Conservation (phyloP, 139 green algal genomes). For the Deuterostichococcus epilithicus region DNA sequence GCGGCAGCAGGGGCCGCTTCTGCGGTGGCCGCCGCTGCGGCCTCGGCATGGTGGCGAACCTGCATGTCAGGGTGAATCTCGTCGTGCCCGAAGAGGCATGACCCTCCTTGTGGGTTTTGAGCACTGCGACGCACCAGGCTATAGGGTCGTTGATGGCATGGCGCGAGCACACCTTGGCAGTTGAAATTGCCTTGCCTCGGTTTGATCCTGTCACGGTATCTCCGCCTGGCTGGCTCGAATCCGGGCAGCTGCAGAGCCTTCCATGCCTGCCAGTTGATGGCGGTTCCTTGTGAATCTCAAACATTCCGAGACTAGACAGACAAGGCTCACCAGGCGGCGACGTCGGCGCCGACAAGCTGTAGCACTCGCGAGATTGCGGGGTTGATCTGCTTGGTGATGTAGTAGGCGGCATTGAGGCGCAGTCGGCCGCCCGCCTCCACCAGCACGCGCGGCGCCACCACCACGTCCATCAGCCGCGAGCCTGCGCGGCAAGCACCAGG, state of each 20-base stretch:
- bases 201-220: too few species aligned
- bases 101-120: neutral
- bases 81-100: neutral
- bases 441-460: conserved; percentile 68
- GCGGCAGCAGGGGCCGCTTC: conserved; percentile 57
- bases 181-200: too few species aligned
- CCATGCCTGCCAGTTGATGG: too few species aligned
- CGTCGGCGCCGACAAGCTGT: conserved; percentile 82
- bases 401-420: conserved; percentile 86
- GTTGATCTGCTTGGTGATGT: conserved; percentile 93
- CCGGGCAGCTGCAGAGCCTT: too few species aligned
- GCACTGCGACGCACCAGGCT: neutral
- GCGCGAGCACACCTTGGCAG: too few species aligned
- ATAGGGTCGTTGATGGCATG: neutral
- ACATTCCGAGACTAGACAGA: too few species aligned
- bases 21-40: conserved; percentile 70
- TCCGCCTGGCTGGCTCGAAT: too few species aligned
- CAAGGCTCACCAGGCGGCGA: conserved; percentile 62
- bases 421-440: conserved; percentile 54
- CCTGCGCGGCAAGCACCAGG: too few species aligned
- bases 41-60: conserved; percentile 69
- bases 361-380: conserved; percentile 83
- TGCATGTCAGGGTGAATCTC: too few species aligned
- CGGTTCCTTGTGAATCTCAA: too few species aligned
- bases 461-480: conserved; percentile 73